Base-by-base conservation (phyloP, 305 asterid species). In the Fraxinus floribunda region DNA sequence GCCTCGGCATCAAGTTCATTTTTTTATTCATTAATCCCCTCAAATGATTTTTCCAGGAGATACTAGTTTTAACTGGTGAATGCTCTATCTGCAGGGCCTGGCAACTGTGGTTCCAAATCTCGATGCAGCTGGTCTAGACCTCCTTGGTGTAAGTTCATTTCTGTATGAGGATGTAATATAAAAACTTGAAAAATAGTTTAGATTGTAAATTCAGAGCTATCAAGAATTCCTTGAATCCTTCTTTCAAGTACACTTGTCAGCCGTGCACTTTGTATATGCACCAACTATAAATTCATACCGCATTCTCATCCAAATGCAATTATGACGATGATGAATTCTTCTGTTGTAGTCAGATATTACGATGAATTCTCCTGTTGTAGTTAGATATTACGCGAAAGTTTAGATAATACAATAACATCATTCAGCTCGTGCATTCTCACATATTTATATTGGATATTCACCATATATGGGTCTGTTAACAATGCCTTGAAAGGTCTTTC, bases 51-150 rank as follows among this genome's bases (percentile, higher is more conserved):
- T 74, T 15, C 29, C 26, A 55, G 71, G 75, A 73, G 22, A 34
- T 55, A 55, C 8, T 57, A 78, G 78, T 75, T 72, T 36, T 80
- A 64, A 77, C 74, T 44, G 77, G 30, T 76, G 32, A 62, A 29
- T 77, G 35, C 80, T 86, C 75, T 52, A 22, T 73, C 86, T 86
- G 84, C 88, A 96, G 99, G 97, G 91, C 83, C 94, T 96, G 84
- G 91, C 93, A 73, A 70, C 92, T 57, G 79, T 89, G 79, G 98
- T 96, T 46, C 97, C 98, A 62, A 90, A 82, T 89, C 95, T 96
- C 81, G 93, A 96, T 84, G 84, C 90, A 44, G 79, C 89, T 78
- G 99, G 99, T 78, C 91, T 94, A 79, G 98, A 96, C 89, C 97
- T 96, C 86, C 99, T 96, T 68, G 71, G 84, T 74, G 99, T 96